phyloP scores from a whole-genome alignment of 257 asterid species.

The Nicotiana tomentosiformis region DNA sequence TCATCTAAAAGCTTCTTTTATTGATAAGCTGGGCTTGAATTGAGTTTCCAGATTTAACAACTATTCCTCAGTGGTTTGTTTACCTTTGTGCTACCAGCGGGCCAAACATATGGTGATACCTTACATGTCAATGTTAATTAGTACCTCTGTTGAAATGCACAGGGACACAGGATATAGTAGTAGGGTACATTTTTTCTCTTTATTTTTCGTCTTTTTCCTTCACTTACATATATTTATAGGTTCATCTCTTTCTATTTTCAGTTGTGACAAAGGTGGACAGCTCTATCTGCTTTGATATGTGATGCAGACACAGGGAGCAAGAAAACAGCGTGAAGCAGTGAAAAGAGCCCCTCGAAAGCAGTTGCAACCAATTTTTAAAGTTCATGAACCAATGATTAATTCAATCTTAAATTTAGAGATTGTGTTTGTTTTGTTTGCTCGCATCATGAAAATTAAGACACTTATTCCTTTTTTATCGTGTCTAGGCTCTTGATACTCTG shows the following conservation, averaged over 20 bases:
- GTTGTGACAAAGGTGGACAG: constrained; percentile 87
- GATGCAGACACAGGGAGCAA: constrained; percentile 94
- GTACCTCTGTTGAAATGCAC: constrained; percentile 89
- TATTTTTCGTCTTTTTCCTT: no score
- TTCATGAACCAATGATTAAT: constrained; percentile 20
- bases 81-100: constrained; percentile 30
- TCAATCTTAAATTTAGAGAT: constrained; percentile 7
- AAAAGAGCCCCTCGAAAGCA: constrained; percentile 58
- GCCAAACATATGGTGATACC: constrained; percentile 82
- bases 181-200: no score
- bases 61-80: not conserved
- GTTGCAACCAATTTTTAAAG: constrained; percentile 75
- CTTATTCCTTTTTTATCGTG: constrained; percentile 8
- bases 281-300: constrained; percentile 75
- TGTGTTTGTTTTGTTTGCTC: not conserved
- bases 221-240: no score
- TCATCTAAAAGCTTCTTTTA: not conserved
- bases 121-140: constrained; percentile 19
- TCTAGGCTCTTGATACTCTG: constrained; percentile 88
- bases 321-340: constrained; percentile 72
- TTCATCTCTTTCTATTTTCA: constrained; percentile 11
- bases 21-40: not conserved
- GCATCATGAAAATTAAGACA: not conserved
- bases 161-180: constrained; percentile 36
- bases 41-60: not conserved